phyloP scores from a whole-genome alignment of 768 basidiomycete species.

The Chlorophyllum brunneum region DNA sequence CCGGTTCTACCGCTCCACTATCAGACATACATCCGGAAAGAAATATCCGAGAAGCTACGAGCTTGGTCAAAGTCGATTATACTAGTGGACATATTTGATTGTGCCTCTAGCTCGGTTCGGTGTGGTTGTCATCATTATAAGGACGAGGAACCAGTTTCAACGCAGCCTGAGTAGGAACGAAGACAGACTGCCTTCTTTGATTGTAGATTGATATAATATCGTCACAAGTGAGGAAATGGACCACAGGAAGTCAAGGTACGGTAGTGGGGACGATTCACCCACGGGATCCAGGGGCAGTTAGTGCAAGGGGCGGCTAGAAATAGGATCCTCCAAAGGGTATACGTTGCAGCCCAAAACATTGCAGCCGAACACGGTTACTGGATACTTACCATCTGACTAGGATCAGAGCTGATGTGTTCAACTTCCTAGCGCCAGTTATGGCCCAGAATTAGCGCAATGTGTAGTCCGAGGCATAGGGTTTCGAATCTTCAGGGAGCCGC shows the following conservation, averaged over 20 bases:
- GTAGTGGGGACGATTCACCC: conserved; percentile 20
- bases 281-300: conserved; percentile 35
- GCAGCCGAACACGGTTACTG: too few relatives aligned
- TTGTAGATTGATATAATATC: conserved; percentile 32
- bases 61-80: conserved; percentile 38
- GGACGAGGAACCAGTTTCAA: conserved; percentile 28
- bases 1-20: conserved; percentile 30
- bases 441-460: not conserved
- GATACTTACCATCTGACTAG: conserved; percentile 40
- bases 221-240: conserved; percentile 28
- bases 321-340: too few relatives aligned
- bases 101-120: conserved; percentile 38
- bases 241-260: not conserved
- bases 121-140: conserved; percentile 36
- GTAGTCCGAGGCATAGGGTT: conserved; percentile 22
- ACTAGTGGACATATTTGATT: conserved; percentile 29
- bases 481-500: conserved; percentile 33
- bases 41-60: conserved; percentile 24
- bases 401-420: conserved; percentile 44
- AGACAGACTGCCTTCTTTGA: conserved; percentile 37
- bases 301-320: too few relatives aligned
- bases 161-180: conserved; percentile 30
- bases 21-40: not conserved
- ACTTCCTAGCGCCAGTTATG: conserved; percentile 29
- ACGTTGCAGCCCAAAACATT: too few relatives aligned